Evolutionary conservation across 2,329 filamentous ascomycete genomes (phyloP).

Genomic region (Ascocoryne sarcoides): DNA sequence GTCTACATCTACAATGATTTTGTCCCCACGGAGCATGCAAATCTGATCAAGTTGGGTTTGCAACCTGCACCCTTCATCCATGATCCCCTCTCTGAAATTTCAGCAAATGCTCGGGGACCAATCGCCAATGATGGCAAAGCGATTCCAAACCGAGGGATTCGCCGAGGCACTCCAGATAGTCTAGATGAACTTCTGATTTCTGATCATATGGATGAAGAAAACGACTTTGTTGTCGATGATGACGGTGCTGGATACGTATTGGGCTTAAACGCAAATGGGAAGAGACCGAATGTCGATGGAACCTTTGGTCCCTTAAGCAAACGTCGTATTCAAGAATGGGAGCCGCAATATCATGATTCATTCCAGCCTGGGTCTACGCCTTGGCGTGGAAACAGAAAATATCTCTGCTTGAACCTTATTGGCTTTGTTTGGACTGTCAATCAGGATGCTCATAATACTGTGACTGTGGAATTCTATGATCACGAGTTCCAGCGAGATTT

Average conservation of each 20-base stretch:
- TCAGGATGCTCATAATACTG: conserved; percentile 85
- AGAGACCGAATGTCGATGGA: conserved; percentile 43
- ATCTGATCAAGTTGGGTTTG: conserved; percentile 45
- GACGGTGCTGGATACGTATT: conserved; percentile 84
- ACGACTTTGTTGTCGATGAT: conserved; percentile 87
- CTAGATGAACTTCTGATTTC: conserved; percentile 74
- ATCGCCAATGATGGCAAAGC: conserved; percentile 45
- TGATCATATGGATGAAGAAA: conserved; percentile 41
- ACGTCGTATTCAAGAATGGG: conserved; percentile 23
- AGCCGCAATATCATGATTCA: conserved; percentile 65
- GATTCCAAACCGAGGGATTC: conserved; percentile 40
- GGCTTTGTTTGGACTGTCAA: conserved; percentile 97
- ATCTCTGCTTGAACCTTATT: conserved; percentile 85
- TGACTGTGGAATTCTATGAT: conserved; percentile 97
- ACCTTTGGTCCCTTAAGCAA: conserved; percentile 34
- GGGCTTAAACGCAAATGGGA: conserved; percentile 51
- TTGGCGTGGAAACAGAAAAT: conserved; percentile 89
- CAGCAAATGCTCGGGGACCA: conserved; percentile 53
- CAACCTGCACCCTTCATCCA: conserved; percentile 83
- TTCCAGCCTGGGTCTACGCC: conserved; percentile 94
- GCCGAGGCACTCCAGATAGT: conserved; percentile 62
- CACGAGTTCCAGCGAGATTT: conserved; percentile 87
- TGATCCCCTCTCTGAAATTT: conserved; percentile 63
- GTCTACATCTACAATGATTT: conserved; percentile 80
- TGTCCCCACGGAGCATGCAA: conserved; percentile 47